phyloP scores from a whole-genome alignment of 176 grass and related monocot species.

The Carex littledalei region DNA sequence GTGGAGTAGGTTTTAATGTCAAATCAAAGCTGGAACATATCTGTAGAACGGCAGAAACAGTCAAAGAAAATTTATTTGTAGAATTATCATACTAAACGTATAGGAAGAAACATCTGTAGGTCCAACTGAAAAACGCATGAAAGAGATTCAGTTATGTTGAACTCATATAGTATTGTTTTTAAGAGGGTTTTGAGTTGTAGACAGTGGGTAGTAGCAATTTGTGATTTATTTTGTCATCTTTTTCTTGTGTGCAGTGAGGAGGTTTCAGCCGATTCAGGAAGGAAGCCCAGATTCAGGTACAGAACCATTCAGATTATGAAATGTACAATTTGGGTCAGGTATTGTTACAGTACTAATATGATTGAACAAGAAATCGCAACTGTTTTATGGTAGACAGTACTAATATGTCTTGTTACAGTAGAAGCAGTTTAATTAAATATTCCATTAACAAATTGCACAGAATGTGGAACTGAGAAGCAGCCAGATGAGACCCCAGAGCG shows the following conservation, averaged over 20 bases:
- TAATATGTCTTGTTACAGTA: not conserved
- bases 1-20: not conserved
- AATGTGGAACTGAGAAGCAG: slow-evolving; percentile 5
- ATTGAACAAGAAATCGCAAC: not conserved
- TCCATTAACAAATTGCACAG: not conserved
- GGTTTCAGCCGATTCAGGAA: not conserved
- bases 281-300: slow-evolving; percentile 15
- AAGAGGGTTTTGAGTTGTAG: not conserved
- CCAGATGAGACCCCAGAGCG: not conserved
- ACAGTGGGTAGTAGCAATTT: not conserved
- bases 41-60: not conserved
- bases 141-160: not conserved
- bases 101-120: not conserved
- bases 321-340: not conserved
- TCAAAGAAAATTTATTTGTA: not conserved
- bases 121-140: not conserved
- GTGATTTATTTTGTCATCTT: not conserved
- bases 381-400: not conserved
- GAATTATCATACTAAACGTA: not conserved
- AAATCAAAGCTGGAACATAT: not conserved
- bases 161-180: not conserved
- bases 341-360: not conserved
- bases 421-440: not conserved
- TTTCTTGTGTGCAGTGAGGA: slow-evolving; percentile 21
- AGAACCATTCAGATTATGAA: not conserved